Conservation (phyloP, 1,284 basidiomycete species). For the Mycosarcoma mackinlayi region DNA sequence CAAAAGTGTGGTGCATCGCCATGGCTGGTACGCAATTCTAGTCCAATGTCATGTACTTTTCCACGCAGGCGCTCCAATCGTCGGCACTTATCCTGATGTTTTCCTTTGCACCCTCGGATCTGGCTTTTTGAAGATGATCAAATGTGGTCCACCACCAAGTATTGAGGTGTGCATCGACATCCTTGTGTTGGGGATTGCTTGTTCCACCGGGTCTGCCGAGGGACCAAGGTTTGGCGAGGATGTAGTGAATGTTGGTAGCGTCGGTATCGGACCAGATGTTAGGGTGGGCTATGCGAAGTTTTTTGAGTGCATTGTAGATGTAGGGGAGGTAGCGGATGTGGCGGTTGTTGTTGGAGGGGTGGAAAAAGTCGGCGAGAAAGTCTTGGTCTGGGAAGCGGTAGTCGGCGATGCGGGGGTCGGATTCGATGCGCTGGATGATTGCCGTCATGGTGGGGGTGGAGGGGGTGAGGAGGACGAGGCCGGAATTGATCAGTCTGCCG, state of each 20-base stretch:
- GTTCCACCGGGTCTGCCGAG: conserved; percentile 23
- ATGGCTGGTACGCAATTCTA: conserved; percentile 1
- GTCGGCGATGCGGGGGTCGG: conserved; percentile 76
- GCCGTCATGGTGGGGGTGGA: conserved; percentile 71
- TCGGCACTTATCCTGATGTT: background rate
- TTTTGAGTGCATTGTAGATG: conserved; percentile 88
- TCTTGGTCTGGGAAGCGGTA: conserved; percentile 94
- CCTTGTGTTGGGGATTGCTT: conserved; percentile 12
- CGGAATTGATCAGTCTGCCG: conserved; percentile 84
- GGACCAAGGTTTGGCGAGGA: conserved; percentile 63
- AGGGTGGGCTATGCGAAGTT: conserved; percentile 77
- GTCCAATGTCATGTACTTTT: conserved; percentile 37
- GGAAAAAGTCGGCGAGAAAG: conserved; percentile 83
- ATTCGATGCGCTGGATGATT: conserved; percentile 76
- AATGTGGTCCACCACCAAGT: conserved; percentile 61
- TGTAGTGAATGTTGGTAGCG: conserved; percentile 70
- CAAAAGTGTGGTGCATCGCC: background rate
- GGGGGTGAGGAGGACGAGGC: conserved; percentile 86
- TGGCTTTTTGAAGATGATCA: conserved; percentile 16
- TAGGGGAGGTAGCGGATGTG: conserved; percentile 77
- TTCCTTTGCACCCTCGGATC: background rate
- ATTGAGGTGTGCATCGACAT: conserved; percentile 50
- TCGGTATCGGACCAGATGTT: conserved; percentile 81
- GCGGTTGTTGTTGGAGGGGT: conserved; percentile 50
- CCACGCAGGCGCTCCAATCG: conserved; percentile 37